Evolutionary conservation across 2,329 filamentous ascomycete genomes (phyloP), one percentile per base, ranked within the genome.

Genomic region (Cladobotryum protrusum): DNA sequence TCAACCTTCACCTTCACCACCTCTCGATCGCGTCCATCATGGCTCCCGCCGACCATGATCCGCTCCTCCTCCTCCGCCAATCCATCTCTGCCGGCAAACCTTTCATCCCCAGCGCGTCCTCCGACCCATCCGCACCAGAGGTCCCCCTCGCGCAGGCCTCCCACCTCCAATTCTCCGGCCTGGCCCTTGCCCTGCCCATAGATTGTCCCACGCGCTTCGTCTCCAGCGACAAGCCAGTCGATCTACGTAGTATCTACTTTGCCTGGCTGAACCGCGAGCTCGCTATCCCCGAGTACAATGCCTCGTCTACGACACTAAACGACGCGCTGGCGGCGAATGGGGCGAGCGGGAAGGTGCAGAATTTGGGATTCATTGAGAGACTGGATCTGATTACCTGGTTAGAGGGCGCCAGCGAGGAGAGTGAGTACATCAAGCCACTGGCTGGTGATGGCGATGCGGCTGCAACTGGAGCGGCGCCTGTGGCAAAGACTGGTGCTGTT

Each of bases 161-260:
- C 8, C 82, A 91, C 63, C 78, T 95, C 51, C 82, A 83, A 58
- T 93, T 96, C 72, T 78, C 77, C 52, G 78, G 79, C 45, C 66
- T 72, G 47, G 77, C 79, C 54, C 75, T 82, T 49, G 76, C 82
- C 5, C 77, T 95, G 52, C 75, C 85, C 1, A 79, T 96, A 57
- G 82, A 81, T 45, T 78, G 79, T 13, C 77, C 85, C 9, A 99
- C 93, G 58, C 89, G 93, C 60, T 97, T 97, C 73, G 79, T 87
- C 53, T 91, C 89, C n/a, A 79, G 81, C 52, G 81, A 80, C 60
- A 77, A 81, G 49, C 78, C 86, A 4, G 84, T 96, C 61, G 89
- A 96, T 65, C 76, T 99, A 59, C 89, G 93, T 64, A 93, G 87
- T 66, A 92, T 96, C 70, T 96, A 92, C 74, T 96, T 97, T 65